phyloP scores from a whole-genome alignment of 176 grass and related monocot genomes.

The Areca catechu region DNA sequence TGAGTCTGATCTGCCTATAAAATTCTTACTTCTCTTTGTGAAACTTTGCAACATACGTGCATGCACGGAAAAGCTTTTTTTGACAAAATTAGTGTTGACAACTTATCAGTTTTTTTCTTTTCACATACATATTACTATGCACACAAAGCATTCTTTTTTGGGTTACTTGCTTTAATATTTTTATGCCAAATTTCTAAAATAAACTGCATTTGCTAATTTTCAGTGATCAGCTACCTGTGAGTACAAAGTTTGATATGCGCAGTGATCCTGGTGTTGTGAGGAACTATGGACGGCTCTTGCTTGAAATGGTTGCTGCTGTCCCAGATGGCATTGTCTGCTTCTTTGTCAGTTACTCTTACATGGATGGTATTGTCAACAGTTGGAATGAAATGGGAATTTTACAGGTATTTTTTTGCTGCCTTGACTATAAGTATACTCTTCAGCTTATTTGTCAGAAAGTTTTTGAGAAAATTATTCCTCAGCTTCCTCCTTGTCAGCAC shows the following conservation, averaged over 20 bases:
- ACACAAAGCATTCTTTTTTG: neutral
- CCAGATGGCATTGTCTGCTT: slow-evolving; percentile 96
- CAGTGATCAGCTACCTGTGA: slow-evolving; percentile 92
- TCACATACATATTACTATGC: neutral
- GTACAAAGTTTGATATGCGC: slow-evolving; percentile 92
- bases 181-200: neutral
- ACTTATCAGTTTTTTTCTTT: too few relatives aligned
- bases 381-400: slow-evolving; percentile 98
- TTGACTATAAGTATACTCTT: too few relatives aligned
- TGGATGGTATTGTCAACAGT: slow-evolving; percentile 97
- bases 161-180: neutral
- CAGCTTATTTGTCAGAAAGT: too few relatives aligned
- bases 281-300: slow-evolving; percentile 79
- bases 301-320: slow-evolving; percentile 88
- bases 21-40: too few relatives aligned
- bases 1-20: too few relatives aligned
- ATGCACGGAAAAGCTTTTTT: too few relatives aligned
- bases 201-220: slow-evolving; percentile 18
- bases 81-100: too few relatives aligned
- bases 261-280: slow-evolving; percentile 96
- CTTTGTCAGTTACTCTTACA: slow-evolving; percentile 98
- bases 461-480: too few relatives aligned
- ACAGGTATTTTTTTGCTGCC: slow-evolving; percentile 43
- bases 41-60: too few relatives aligned
- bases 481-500: too few relatives aligned